Percentiles rank a stretch among this genome's conserved stretches.
Evolutionary conservation across 2,329 filamentous ascomycete species (phyloP).

Genomic region (Diplodia sapinea): DNA sequence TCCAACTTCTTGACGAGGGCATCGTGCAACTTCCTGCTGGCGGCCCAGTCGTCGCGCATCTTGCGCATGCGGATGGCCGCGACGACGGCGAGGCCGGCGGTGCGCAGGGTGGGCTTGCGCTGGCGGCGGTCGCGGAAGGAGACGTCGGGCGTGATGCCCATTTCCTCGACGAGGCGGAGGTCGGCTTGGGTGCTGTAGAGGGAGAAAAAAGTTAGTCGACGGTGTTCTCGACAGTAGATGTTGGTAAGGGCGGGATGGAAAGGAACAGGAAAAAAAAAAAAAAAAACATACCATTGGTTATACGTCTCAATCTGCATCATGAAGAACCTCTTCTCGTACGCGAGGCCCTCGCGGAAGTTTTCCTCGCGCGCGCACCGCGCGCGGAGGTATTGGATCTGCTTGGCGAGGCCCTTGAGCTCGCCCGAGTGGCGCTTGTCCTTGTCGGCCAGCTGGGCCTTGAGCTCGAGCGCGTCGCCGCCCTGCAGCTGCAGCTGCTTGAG

Average conservation of each 20-base stretch:
- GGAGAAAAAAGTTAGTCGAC: background rate
- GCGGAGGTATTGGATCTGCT: conserved; percentile 91
- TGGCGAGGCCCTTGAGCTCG: conserved; percentile 80
- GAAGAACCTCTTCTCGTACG: conserved; percentile 86
- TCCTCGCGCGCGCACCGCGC: conserved; percentile 81
- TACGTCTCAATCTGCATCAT: conserved; percentile 79
- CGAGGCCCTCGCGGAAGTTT: conserved; percentile 77
- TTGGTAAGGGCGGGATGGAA: background rate
- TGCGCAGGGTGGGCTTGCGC: conserved; percentile 53
- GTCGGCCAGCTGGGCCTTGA: conserved; percentile 60
- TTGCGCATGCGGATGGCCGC: conserved; percentile 60
- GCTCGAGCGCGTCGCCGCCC: conserved; percentile 40
- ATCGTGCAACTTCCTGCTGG: conserved; percentile 57
- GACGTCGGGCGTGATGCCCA: conserved; percentile 68
- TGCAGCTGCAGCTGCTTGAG: conserved; percentile 38
- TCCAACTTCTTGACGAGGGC: conserved; percentile 54
- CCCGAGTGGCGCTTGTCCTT: conserved; percentile 73
- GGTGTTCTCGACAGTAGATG: too few species aligned
- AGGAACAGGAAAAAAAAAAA: background rate
- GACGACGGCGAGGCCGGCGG: conserved; percentile 56
- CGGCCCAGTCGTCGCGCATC: conserved; percentile 57
- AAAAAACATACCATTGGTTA: conserved; percentile 79
- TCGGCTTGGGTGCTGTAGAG: conserved; percentile 83
- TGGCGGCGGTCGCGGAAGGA: conserved; percentile 50
- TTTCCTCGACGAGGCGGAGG: conserved; percentile 81